A percentile compares a stretch with the other conserved stretches of the same genome.
Conservation (phyloP, 176 grass and related monocot genomes). For the Melocanna baccifera region DNA sequence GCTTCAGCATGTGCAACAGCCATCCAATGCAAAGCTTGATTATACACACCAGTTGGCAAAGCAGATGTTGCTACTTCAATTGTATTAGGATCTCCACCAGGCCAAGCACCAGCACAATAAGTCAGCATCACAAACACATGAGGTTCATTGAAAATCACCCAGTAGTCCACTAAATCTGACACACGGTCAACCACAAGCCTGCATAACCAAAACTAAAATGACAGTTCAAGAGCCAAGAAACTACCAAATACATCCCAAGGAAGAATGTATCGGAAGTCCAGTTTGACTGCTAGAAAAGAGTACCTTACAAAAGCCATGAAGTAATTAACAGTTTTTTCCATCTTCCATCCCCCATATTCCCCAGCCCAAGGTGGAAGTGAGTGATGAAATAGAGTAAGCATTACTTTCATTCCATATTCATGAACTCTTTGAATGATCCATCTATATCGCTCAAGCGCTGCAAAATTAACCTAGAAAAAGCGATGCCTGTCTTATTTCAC, state of each 20-base stretch:
- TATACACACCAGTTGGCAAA: conserved; percentile 83
- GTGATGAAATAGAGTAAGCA: conserved; percentile 93
- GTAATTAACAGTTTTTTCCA: conserved; percentile 84
- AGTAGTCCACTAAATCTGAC: conserved; percentile 89
- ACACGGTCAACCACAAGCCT: conserved; percentile 84
- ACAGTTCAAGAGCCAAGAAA: conserved; percentile 13
- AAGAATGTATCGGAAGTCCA: conserved; percentile 13
- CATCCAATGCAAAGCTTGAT: conserved; percentile 83
- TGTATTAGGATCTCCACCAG: conserved; percentile 90
- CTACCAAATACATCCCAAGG: not conserved
- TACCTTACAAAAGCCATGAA: conserved; percentile 93
- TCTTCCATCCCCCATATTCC: conserved; percentile 87
- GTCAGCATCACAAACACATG: conserved; percentile 96
- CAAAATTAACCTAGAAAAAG: conserved; percentile 82
- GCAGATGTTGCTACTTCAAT: conserved; percentile 80
- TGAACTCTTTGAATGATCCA: conserved; percentile 83
- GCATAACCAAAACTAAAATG: conserved; percentile 33
- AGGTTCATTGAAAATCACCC: conserved; percentile 94
- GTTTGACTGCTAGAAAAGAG: not conserved
- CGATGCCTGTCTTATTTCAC: not conserved
- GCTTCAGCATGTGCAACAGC: conserved; percentile 77
- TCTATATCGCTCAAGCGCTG: conserved; percentile 84
- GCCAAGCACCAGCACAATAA: conserved; percentile 96
- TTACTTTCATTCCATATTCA: conserved; percentile 91
- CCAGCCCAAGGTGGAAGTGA: conserved; percentile 97